Evolutionary conservation across 2,329 filamentous ascomycete species (phyloP).

Genomic region (Paecilomyces fulvus): DNA sequence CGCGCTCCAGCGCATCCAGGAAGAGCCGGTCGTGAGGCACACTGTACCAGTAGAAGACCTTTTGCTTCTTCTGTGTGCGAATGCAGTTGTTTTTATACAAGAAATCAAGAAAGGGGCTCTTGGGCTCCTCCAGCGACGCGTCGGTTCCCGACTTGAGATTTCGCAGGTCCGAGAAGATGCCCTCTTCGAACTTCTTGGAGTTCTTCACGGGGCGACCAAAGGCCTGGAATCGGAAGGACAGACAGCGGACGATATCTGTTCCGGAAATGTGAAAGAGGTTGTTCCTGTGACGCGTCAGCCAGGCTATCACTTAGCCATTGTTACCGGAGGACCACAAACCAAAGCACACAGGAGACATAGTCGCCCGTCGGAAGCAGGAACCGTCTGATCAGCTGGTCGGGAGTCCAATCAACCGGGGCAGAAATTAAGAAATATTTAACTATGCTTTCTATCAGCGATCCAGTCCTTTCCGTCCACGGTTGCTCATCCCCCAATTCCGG

Average conservation of each 20-base stretch:
- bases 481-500: neutral
- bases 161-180: conserved; percentile 96
- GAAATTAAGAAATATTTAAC: conserved; percentile 99
- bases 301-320: conserved; percentile 2
- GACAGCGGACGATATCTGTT: conserved; percentile 95
- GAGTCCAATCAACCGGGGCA: conserved; percentile 93
- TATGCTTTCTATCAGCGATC: conserved; percentile 31
- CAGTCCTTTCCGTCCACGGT: neutral
- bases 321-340: conserved; percentile 42
- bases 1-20: conserved; percentile 91
- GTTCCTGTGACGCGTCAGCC: conserved; percentile 52
- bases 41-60: conserved; percentile 99
- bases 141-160: conserved; percentile 98
- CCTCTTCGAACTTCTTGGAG: conserved; percentile 99
- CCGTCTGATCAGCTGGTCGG: conserved; percentile 90
- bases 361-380: conserved; percentile 95
- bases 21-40: conserved; percentile 96
- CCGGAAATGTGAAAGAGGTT: conserved; percentile 99
- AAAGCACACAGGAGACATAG: conserved; percentile 97
- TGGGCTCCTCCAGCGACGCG: conserved; percentile 95
- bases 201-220: conserved; percentile 98
- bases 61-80: conserved; percentile 98
- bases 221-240: conserved; percentile 96
- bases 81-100: conserved; percentile 99
- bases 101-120: conserved; percentile 96